A percentile compares a stretch with the other conserved stretches of the same genome.
phyloP scores from a whole-genome alignment of 225 moss, liverwort and hornwort genomes.

The Pseudoscleropodium purum region DNA sequence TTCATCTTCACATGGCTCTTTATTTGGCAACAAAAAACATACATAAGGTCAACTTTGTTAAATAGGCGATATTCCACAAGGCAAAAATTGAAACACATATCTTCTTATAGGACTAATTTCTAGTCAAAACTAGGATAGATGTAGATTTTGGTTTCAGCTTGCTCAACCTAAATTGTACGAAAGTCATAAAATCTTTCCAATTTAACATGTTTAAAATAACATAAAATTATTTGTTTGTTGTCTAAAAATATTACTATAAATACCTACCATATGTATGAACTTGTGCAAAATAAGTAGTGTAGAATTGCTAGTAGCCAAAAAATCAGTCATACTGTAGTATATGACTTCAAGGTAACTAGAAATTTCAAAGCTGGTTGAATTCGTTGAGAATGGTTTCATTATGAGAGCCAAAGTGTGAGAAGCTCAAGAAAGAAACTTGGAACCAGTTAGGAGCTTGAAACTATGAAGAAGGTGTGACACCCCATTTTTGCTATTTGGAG shows the following conservation, averaged over 20 bases:
- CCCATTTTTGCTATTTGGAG: too few species aligned
- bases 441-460: too few species aligned
- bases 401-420: neutral
- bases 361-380: neutral
- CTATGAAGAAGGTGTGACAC: too few species aligned
- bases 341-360: accelerated
- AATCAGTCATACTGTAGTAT: neutral
- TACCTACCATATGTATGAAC: neutral
- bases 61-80: accelerated
- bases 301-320: too few species aligned
- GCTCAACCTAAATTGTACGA: accelerated
- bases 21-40: neutral
- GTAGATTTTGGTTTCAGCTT: neutral
- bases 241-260: neutral
- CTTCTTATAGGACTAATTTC: neutral
- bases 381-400: neutral
- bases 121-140: neutral
- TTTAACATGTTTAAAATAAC: neutral
- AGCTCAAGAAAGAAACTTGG: too few species aligned
- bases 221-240: neutral
- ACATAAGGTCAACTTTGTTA: neutral
- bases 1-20: neutral
- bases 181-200: neutral
- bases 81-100: neutral
- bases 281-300: neutral